Base-by-base conservation (phyloP, 495 filamentous ascomycete genomes). In the Penicillium turbatum region DNA sequence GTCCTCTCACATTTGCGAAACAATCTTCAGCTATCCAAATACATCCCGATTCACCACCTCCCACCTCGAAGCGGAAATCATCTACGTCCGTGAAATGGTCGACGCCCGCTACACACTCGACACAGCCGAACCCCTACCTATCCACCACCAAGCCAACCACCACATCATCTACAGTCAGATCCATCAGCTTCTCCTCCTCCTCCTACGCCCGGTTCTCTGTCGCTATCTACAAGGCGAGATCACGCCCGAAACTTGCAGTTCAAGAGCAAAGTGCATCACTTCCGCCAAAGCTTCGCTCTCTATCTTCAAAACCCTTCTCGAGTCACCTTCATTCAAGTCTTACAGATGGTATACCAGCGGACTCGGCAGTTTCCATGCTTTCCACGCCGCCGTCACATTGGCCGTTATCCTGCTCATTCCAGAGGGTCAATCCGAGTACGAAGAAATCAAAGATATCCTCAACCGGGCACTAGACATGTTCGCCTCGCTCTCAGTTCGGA, bases 321-420 rank as follows among this genome's bases (percentile, higher is more conserved):
- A 72, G 27, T 66, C 66, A 0, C 54, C 70, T 1, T 55, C 68
- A 9, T 75, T 74, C 48, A 50, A 62, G 5, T 64, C 72, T 0
- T 79, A 73, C 38, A 72, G 67, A 52, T 79, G 76, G 76, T 78
- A 76, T 51, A 75, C 71, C 13, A 67, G 73, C 27, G 71, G 71
- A 1, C 56, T 72, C 0, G 72, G 71, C 3, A 76, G 72, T 32
- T 78, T 74, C 52, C 70, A 73, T 43, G 67, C 72, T 0, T 69
- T 69, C 37, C 72, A 74, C 43, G 68, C 72, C 2, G 68, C 70
- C 1, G 65, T 74, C 0, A 63, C 70, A 4, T 38, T 74, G 8
- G 65, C 66, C 8, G 48, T 64, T 1, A 61, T 66, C 12, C 54
- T 74, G 2, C 54, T 71, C 41, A 58, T 67, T 39, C 67, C 70